phyloP scores from a whole-genome alignment of 1,139 yeast genomes.

The Suhomyces bokatorum region DNA sequence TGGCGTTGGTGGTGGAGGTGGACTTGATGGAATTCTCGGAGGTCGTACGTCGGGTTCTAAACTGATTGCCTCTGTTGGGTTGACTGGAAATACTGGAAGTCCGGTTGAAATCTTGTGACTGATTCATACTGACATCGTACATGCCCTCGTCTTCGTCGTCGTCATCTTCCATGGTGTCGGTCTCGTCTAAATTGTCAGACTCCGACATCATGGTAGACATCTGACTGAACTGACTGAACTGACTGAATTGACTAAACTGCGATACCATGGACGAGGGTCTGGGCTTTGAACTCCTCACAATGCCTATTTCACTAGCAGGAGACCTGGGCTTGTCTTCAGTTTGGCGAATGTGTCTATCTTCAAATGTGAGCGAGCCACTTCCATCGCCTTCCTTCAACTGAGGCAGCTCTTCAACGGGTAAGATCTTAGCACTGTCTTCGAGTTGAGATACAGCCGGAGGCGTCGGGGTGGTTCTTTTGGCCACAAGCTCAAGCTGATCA shows the following conservation, averaged over 20 bases:
- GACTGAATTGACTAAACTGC: slow-evolving; percentile 45
- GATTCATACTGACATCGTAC: slow-evolving; percentile 35
- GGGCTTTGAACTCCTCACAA: slow-evolving; percentile 25
- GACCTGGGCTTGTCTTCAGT: slow-evolving; percentile 8
- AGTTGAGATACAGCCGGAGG: slow-evolving; percentile 4
- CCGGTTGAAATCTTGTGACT: slow-evolving; percentile 24
- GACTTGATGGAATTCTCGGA: slow-evolving; percentile 43
- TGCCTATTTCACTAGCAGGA: slow-evolving; percentile 7
- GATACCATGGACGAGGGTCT: slow-evolving; percentile 71
- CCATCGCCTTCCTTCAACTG: slow-evolving; percentile 1
- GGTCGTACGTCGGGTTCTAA: slow-evolving; percentile 33
- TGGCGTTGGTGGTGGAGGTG: slow-evolving; percentile 27
- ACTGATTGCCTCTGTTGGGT: slow-evolving; percentile 30
- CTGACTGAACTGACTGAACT: slow-evolving; percentile 56
- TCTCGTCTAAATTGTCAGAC: slow-evolving; percentile 43
- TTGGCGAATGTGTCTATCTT: slow-evolving; percentile 1
- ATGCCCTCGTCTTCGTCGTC: slow-evolving; percentile 37
- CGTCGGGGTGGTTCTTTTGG: slow-evolving; percentile 6
- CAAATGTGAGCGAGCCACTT: slow-evolving; percentile 6
- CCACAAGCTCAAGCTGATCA: slow-evolving; percentile 13
- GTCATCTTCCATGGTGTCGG: slow-evolving; percentile 49
- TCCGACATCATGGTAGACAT: slow-evolving; percentile 53
- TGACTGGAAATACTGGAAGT: neutral
- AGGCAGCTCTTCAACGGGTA: slow-evolving; percentile 1
- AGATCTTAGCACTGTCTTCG: slow-evolving; percentile 2